These are phyloP conservation scores for Phialophora verrucosa DNA, from an alignment of 2,329 filamentous ascomycete genomes.

Conservation along the genomic window DNA sequence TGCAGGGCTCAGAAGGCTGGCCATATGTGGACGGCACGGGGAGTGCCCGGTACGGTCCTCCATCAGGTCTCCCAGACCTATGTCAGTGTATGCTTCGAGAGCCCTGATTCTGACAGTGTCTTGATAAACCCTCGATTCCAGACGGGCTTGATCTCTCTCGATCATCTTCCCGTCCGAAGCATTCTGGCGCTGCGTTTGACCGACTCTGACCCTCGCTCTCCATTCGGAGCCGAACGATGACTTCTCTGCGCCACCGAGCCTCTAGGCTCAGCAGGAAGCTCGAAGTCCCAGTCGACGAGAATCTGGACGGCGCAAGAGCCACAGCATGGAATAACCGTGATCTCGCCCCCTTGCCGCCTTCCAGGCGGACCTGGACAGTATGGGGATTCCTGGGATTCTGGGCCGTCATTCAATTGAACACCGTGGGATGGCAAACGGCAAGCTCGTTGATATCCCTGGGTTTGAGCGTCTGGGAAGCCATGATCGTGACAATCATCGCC, in stretches of 20 bases:
- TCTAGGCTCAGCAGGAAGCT: constrained; percentile 24
- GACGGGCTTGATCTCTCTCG: neutral
- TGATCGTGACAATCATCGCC: constrained; percentile 39
- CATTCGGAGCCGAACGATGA: constrained; percentile 9
- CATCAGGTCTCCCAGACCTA: neutral
- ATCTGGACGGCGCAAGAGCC: constrained; percentile 18
- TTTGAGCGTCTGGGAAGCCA: constrained; percentile 40
- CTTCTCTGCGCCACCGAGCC: constrained; percentile 20
- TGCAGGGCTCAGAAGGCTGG: neutral
- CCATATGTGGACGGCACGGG: neutral
- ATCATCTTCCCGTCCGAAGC: neutral
- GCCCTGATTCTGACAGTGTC: neutral
- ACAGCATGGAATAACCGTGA: constrained; percentile 27
- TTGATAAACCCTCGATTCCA: neutral
- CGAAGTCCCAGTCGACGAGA: constrained; percentile 24
- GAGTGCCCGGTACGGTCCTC: neutral
- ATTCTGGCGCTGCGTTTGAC: neutral
- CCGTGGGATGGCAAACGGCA: constrained; percentile 42
- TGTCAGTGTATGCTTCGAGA: neutral
- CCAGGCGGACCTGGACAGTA: constrained; percentile 74
- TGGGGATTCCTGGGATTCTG: constrained; percentile 69
- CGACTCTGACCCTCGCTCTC: neutral
- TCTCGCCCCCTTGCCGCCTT: constrained; percentile 19
- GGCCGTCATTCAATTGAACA: constrained; percentile 40
- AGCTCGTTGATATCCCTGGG: constrained; percentile 42